phyloP scores from a whole-genome alignment of 2,329 filamentous ascomycete genomes.

The Apiospora koreana region DNA sequence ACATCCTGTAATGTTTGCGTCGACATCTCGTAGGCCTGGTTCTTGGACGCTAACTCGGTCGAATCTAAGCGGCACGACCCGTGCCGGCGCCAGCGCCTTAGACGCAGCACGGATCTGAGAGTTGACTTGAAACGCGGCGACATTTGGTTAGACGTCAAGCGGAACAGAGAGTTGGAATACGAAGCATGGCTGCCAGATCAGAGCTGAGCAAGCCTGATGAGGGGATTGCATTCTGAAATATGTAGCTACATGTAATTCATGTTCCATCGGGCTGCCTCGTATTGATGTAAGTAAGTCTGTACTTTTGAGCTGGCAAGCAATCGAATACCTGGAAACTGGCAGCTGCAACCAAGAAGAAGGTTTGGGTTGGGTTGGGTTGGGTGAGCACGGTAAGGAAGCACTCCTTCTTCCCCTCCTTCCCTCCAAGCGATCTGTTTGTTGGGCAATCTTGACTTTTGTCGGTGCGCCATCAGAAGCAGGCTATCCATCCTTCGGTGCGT shows the following conservation, averaged over 20 bases:
- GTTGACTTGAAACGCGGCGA: not conserved
- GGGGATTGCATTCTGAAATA: not conserved
- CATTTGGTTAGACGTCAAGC: not conserved
- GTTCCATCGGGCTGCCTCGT: not conserved
- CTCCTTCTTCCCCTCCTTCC: not conserved
- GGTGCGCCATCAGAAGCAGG: not conserved
- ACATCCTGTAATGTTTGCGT: not conserved
- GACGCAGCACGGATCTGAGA: not conserved
- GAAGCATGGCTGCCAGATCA: not conserved
- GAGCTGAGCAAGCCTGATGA: not conserved
- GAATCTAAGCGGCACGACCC: not conserved
- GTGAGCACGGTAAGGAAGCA: not conserved
- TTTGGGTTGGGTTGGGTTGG: not conserved
- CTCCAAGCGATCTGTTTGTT: not conserved
- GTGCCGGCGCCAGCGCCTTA: not conserved
- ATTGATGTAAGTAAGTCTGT: too few species aligned
- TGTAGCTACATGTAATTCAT: too few species aligned
- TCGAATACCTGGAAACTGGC: not conserved
- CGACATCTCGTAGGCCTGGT: not conserved
- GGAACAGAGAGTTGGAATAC: not conserved
- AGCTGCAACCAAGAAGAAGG: not conserved
- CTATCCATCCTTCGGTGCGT: not conserved
- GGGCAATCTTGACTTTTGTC: slow-evolving; percentile 3
- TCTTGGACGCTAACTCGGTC: not conserved
- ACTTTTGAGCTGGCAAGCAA: not conserved